phyloP scores from a whole-genome alignment of 805 yeast genomes.

The Metschnikowia peoriensis region DNA sequence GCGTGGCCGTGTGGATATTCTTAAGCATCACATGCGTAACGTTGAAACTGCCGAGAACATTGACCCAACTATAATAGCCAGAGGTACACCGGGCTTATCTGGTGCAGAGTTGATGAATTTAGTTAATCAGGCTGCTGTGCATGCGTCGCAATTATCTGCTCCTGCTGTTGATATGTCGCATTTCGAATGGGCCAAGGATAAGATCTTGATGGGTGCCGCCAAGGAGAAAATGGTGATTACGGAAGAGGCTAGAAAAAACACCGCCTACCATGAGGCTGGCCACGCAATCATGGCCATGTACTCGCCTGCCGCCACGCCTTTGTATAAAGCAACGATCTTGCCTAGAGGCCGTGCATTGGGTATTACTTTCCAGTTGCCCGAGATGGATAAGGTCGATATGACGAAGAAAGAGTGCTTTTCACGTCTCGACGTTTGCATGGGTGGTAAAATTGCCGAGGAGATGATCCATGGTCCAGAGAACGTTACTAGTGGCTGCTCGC shows the following conservation, averaged over 20 bases:
- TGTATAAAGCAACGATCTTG: constrained; percentile 93
- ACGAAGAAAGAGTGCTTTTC: constrained; percentile 89
- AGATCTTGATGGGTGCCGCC: constrained; percentile 97
- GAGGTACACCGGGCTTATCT: constrained; percentile 97
- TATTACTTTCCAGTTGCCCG: constrained; percentile 95
- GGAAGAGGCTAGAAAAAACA: constrained; percentile 87
- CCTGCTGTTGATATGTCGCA: constrained; percentile 86
- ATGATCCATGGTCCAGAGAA: constrained; percentile 85
- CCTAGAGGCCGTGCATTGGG: constrained; percentile 98
- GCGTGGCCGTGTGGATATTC: constrained; percentile 91
- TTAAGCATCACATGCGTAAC: constrained; percentile 87
- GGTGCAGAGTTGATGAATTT: constrained; percentile 96
- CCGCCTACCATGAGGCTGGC: constrained; percentile 99
- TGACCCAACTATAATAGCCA: constrained; percentile 84
- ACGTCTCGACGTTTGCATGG: constrained; percentile 95
- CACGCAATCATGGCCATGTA: constrained; percentile 98
- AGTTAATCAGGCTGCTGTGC: constrained; percentile 97
- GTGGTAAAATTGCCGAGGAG: constrained; percentile 97
- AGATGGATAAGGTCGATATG: constrained; percentile 95
- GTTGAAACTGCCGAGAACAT: constrained; percentile 83
- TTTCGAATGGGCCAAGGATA: constrained; percentile 99
- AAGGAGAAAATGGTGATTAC: constrained; percentile 97
- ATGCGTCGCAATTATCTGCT: constrained; percentile 92
- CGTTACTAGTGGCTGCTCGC: constrained; percentile 93
- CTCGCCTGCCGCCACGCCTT: constrained; percentile 90